phyloP scores from a whole-genome alignment of 2,329 filamentous ascomycete genomes.

The Claviceps cyperi region DNA sequence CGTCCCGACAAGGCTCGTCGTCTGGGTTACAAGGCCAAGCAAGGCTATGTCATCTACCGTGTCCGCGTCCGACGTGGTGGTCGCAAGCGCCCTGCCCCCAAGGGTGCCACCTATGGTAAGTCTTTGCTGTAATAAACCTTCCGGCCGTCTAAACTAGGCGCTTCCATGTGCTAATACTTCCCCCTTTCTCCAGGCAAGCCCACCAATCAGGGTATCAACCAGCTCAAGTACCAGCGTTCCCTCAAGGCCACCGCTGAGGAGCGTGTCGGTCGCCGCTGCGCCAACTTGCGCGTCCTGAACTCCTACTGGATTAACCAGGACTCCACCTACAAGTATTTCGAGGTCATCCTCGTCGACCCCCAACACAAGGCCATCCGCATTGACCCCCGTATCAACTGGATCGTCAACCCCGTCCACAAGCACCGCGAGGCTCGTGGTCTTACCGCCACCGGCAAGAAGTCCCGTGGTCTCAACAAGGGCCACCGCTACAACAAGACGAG shows the following conservation, averaged over 20 bases:
- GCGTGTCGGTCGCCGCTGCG: constrained; percentile 97
- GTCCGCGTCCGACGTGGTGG: constrained; percentile 96
- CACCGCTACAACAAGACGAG: constrained; percentile 98
- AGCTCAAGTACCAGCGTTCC: constrained; percentile 99
- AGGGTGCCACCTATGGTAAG: constrained; percentile 97
- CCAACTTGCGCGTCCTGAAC: constrained; percentile 98
- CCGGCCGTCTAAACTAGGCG: background rate
- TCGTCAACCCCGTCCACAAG: constrained; percentile 99
- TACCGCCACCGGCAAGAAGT: constrained; percentile 98
- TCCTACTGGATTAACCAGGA: constrained; percentile 99
- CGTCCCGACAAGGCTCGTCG: constrained; percentile 99
- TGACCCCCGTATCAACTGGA: constrained; percentile 99
- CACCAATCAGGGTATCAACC: constrained; percentile 99
- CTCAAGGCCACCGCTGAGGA: constrained; percentile 97
- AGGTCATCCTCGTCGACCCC: constrained; percentile 98
- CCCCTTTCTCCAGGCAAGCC: constrained; percentile 65
- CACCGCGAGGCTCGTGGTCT: constrained; percentile 97
- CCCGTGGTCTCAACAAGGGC: constrained; percentile 97
- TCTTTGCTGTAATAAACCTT: background rate
- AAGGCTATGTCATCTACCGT: constrained; percentile 99
- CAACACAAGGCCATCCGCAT: constrained; percentile 99
- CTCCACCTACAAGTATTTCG: constrained; percentile 99
- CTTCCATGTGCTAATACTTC: background rate
- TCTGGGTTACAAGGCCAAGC: constrained; percentile 99
- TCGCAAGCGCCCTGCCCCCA: constrained; percentile 88